Percentiles rank a stretch among this genome's conserved stretches.
These are phyloP conservation scores for Hortaea werneckii DNA, from an alignment of 2,329 filamentous ascomycete genomes.

Conservation along the genomic window DNA sequence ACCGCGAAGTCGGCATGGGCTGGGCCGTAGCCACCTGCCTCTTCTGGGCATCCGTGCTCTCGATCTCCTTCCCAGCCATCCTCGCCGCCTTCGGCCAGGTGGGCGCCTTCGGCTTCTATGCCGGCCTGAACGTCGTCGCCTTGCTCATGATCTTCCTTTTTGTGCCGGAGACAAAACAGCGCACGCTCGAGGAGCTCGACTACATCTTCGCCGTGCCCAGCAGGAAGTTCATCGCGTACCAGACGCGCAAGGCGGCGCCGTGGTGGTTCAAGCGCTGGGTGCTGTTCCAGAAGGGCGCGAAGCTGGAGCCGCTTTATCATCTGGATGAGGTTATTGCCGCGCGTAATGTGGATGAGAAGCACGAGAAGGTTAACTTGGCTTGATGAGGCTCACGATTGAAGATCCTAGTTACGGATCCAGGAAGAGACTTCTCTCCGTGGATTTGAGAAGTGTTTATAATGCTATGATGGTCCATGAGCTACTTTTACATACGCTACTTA, in stretches of 20 bases:
- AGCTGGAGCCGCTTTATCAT: slow-evolving; percentile 12
- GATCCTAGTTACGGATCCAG: too few relatives aligned
- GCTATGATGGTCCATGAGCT: too few relatives aligned
- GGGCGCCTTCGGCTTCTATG: slow-evolving; percentile 53
- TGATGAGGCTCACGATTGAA: too few relatives aligned
- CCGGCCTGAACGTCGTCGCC: slow-evolving; percentile 47
- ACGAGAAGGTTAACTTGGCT: too few relatives aligned
- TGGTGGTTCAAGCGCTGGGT: slow-evolving; percentile 34
- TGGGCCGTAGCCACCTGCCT: slow-evolving; percentile 48
- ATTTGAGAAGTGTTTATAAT: too few relatives aligned
- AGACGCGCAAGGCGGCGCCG: slow-evolving; percentile 29
- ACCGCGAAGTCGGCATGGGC: slow-evolving; percentile 62
- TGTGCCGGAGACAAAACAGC: slow-evolving; percentile 36
- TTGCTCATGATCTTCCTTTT: slow-evolving; percentile 53
- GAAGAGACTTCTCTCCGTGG: too few relatives aligned
- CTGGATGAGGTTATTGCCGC: slow-evolving; percentile 2
- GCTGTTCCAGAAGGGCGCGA: slow-evolving; percentile 8
- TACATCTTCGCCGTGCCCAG: slow-evolving; percentile 45
- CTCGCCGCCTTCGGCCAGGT: slow-evolving; percentile 38
- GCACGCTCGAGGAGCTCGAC: slow-evolving; percentile 41
- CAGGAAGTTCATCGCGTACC: slow-evolving; percentile 21
- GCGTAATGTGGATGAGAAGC: too few relatives aligned
- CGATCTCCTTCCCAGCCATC: slow-evolving; percentile 41
- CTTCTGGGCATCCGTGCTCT: slow-evolving; percentile 41
- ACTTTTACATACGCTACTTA: too few relatives aligned